Base-by-base conservation (phyloP, 2,329 filamentous ascomycete species). In the Tolypocladium guangdongense region DNA sequence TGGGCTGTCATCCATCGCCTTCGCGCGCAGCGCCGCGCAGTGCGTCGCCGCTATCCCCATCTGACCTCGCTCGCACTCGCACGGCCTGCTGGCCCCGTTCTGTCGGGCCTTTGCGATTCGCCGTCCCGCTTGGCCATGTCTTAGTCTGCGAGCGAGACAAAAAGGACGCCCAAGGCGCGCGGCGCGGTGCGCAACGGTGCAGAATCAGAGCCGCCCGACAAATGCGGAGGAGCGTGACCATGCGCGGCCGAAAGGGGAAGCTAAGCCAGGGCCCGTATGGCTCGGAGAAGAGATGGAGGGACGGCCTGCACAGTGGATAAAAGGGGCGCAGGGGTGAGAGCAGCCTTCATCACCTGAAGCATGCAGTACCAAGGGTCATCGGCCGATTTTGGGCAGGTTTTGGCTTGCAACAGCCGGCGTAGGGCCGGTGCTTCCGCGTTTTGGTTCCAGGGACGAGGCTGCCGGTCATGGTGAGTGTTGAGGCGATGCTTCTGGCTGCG, bases 211-310 rank as follows among this genome's bases (percentile, higher is more conserved):
- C 24, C 35, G 46, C 35, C 41, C 39, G 55, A 54, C 55, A 49
- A 57, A 52, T 51, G 53, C 48, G 55, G 57, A 58, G 55, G 43
- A 39, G 39, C 47, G 35, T 24, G 50, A 46, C 49, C 56, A 49
- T 36, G 41, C 56, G 52, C 49, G 52, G 35, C 57, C 57, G 32
- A 58, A 59, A 55, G 41, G 48, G 57, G 57, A 52, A 59, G 57
- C 55, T 59, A 47, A 22, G 38, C 47, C 36, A 50, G 24, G 32
- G 45, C 18, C 18, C 32, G 43, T 36, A 49, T 38, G 35, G 47
- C 35, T 49, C 47, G 33, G 47, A 7, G 41, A 45, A 14, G 39
- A n/a, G n/a, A n/a, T n/a, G n/a, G n/a, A n/a, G n/a, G n/a, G n/a
- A n/a, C n/a, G n/a, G n/a, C n/a, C n/a, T n/a, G n/a, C n/a, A n/a